These are phyloP conservation scores for Skeletonema potamos DNA, from an alignment of 108 stramenopile genomes.

Conservation along the genomic window DNA sequence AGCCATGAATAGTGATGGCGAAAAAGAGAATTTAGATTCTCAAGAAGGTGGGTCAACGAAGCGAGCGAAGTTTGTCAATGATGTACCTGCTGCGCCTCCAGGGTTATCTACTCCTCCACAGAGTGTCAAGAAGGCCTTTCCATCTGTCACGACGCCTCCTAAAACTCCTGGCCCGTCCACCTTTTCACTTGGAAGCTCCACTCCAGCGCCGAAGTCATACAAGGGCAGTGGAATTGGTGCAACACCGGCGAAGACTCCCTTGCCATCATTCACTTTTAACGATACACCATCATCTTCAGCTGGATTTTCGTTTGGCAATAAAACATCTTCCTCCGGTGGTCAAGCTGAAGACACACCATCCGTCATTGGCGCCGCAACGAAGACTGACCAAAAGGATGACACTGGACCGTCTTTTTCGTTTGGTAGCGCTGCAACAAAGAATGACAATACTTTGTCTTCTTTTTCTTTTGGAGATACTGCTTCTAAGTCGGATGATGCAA, in stretches of 20 bases:
- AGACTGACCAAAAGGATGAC: background rate
- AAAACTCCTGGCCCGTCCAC: background rate
- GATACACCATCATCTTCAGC: background rate
- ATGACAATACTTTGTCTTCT: background rate
- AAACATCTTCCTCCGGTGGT: background rate
- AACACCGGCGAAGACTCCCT: background rate
- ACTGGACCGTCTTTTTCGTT: background rate
- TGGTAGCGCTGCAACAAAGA: background rate
- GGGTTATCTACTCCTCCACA: constrained; percentile 4
- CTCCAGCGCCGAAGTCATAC: background rate
- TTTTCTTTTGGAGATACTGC: background rate
- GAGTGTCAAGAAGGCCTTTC: constrained; percentile 9
- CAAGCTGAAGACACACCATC: background rate
- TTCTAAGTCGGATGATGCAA: background rate
- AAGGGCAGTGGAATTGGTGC: background rate
- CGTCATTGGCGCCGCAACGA: background rate
- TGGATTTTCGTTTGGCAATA: constrained; percentile 1
- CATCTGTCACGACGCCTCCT: background rate
- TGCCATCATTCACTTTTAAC: background rate
- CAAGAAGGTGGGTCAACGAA: constrained; percentile 2
- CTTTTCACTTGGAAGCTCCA: background rate
- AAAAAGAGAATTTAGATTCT: constrained; percentile 2
- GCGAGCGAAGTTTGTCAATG: constrained; percentile 4
- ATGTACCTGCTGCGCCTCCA: background rate
- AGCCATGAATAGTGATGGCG: constrained; percentile 5